Percentiles rank a stretch among this genome's conserved stretches.
These are phyloP conservation scores for Cordyceps cicadae DNA, from an alignment of 2,329 filamentous ascomycete species.

Conservation along the genomic window DNA sequence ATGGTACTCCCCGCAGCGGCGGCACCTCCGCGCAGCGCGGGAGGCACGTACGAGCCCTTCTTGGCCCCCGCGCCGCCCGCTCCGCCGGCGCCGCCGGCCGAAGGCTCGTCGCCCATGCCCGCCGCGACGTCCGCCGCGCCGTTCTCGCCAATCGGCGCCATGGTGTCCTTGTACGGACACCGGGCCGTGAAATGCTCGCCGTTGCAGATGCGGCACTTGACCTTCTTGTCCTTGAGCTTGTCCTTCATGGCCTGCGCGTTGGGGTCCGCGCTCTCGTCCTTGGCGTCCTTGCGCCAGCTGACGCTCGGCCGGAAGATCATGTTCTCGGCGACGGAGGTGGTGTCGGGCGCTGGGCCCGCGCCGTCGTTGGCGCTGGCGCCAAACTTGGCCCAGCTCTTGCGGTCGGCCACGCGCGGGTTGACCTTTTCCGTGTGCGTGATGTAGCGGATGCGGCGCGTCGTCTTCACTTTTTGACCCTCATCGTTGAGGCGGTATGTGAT, in stretches of 20 bases:
- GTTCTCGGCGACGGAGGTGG: conserved; percentile 92
- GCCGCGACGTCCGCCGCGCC: conserved; percentile 46
- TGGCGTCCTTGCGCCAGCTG: conserved; percentile 88
- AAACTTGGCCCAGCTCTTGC: conserved; percentile 89
- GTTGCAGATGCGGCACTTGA: conserved; percentile 98
- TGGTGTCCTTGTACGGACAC: conserved; percentile 99
- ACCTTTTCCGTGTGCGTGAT: conserved; percentile 87
- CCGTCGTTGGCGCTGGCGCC: conserved; percentile 80
- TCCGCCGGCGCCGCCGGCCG: conserved; percentile 27
- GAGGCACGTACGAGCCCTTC: conserved; percentile 85
- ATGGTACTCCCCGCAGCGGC: conserved; percentile 52
- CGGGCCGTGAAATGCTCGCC: conserved; percentile 98
- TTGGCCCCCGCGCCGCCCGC: conserved; percentile 47
- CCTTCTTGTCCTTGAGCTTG: conserved; percentile 96
- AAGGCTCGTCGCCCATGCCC: conserved; percentile 43
- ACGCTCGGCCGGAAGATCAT: conserved; percentile 90
- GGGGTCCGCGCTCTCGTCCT: conserved; percentile 66
- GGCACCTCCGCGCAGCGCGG: conserved; percentile 71
- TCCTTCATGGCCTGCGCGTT: conserved; percentile 69
- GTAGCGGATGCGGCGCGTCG: conserved; percentile 88
- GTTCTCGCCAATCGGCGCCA: conserved; percentile 73
- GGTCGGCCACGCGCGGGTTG: conserved; percentile 93
- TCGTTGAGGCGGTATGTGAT: conserved; percentile 88
- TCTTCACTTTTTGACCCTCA: conserved; percentile 91
- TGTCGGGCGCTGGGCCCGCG: conserved; percentile 75